Percentiles rank a stretch among this genome's conserved stretches.
phyloP scores from a whole-genome alignment of 352 stramenopile species.

The Globisporangium spinosum region DNA sequence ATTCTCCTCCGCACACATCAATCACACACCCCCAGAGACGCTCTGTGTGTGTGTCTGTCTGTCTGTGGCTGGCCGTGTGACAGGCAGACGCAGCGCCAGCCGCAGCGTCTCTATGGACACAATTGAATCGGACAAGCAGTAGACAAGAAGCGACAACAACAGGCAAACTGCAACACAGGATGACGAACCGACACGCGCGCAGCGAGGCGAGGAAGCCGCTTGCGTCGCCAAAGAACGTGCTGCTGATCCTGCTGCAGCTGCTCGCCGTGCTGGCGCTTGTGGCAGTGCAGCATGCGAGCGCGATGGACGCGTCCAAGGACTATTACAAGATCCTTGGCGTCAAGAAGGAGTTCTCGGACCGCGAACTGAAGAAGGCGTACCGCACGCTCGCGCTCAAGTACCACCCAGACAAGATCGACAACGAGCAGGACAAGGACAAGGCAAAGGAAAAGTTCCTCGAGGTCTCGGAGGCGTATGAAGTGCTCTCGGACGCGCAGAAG shows the following conservation, averaged over 20 bases:
- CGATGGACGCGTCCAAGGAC: constrained; percentile 70
- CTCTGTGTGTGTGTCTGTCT: too few relatives aligned
- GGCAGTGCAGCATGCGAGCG: constrained; percentile 12
- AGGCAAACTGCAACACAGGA: not conserved
- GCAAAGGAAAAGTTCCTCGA: constrained; percentile 92
- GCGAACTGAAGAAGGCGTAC: constrained; percentile 86
- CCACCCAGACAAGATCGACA: constrained; percentile 87
- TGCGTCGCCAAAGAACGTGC: constrained; percentile 8
- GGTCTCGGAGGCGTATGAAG: constrained; percentile 90
- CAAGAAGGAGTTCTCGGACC: constrained; percentile 62
- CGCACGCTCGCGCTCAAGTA: constrained; percentile 87
- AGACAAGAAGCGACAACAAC: constrained; percentile 8
- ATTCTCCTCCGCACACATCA: not conserved
- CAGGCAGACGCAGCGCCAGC: not conserved
- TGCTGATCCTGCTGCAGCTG: constrained; percentile 24
- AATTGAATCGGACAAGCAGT: constrained; percentile 14
- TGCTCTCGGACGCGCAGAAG: constrained; percentile 89
- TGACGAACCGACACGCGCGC: not conserved
- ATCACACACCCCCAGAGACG: not conserved
- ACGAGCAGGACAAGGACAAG: constrained; percentile 73
- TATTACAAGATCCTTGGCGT: constrained; percentile 86
- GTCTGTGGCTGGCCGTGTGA: not conserved
- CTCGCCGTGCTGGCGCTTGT: constrained; percentile 23
- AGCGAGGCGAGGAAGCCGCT: not conserved
- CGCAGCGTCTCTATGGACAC: constrained; percentile 6